Evolutionary conservation across 306 rosid genomes (phyloP).

Genomic region (Castanea mollissima): DNA sequence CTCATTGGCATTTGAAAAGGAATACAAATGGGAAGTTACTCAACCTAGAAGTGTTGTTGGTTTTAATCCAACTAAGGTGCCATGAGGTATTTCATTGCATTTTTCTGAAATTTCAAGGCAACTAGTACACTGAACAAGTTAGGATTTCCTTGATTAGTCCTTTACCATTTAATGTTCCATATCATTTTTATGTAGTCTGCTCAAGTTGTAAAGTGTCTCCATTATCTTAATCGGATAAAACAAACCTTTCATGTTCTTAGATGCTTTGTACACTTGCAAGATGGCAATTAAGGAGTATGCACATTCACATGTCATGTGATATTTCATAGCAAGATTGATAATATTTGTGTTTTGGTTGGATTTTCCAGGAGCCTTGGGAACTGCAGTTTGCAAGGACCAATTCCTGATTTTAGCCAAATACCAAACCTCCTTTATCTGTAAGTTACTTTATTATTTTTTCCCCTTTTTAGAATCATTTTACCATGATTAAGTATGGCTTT

Average conservation of each 20-base stretch:
- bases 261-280: background rate
- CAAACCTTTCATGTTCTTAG: background rate
- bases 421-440: too few relatives aligned
- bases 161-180: background rate
- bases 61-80: background rate
- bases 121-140: background rate
- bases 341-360: constrained; percentile 21
- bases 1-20: background rate
- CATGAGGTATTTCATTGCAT: background rate
- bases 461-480: too few relatives aligned
- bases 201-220: background rate
- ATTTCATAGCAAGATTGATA: too few relatives aligned
- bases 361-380: constrained; percentile 75
- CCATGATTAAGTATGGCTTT: too few relatives aligned
- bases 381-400: constrained; percentile 76
- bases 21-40: background rate
- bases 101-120: background rate
- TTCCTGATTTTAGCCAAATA: too few relatives aligned
- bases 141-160: background rate
- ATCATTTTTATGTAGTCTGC: background rate
- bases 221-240: background rate
- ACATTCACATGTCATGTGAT: background rate
- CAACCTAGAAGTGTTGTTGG: background rate
- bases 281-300: background rate
- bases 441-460: too few relatives aligned